A percentile compares a stretch with the other conserved stretches of the same genome.
Conservation (phyloP, 2,329 filamentous ascomycete genomes). For the Phialocephala sp. region DNA sequence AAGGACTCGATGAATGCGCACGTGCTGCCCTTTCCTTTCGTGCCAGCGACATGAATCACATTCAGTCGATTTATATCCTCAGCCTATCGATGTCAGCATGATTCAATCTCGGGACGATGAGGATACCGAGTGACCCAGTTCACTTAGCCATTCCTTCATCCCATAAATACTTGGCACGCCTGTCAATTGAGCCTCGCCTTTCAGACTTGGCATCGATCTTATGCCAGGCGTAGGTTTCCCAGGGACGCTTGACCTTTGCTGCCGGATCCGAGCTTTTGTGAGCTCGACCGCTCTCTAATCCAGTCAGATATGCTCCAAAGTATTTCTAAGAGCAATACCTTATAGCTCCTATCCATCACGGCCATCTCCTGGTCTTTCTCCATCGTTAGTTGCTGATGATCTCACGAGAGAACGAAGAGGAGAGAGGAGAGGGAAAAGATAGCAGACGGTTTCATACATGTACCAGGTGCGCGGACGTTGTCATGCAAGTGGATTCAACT, state of each 20-base stretch:
- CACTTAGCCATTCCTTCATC: constrained; percentile 78
- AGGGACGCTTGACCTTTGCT: constrained; percentile 3
- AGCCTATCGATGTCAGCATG: constrained; percentile 13
- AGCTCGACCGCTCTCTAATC: constrained; percentile 1
- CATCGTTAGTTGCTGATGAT: constrained; percentile 11
- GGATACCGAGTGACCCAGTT: constrained; percentile 73
- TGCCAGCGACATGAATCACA: constrained; percentile 71
- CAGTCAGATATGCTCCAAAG: neutral
- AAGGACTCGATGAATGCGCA: constrained; percentile 70
- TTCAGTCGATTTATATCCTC: constrained; percentile 51
- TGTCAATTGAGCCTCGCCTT: constrained; percentile 12
- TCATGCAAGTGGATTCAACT: neutral
- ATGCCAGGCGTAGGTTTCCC: constrained; percentile 11
- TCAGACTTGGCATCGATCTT: constrained; percentile 12
- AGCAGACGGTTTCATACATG: constrained; percentile 13
- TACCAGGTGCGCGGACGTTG: constrained; percentile 7
- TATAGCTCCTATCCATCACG: constrained; percentile 11
- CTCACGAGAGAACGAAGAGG: constrained; percentile 1
- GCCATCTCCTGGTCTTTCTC: constrained; percentile 1
- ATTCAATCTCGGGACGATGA: neutral
- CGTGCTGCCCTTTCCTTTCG: constrained; percentile 75
- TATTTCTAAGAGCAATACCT: neutral
- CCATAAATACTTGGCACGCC: constrained; percentile 61
- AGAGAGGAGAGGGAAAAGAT: neutral
- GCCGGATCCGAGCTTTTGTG: neutral